A percentile compares a stretch with the other conserved stretches of the same genome.
Conservation (phyloP, 495 filamentous ascomycete species). For the Diplogelasinospora grovesii region DNA sequence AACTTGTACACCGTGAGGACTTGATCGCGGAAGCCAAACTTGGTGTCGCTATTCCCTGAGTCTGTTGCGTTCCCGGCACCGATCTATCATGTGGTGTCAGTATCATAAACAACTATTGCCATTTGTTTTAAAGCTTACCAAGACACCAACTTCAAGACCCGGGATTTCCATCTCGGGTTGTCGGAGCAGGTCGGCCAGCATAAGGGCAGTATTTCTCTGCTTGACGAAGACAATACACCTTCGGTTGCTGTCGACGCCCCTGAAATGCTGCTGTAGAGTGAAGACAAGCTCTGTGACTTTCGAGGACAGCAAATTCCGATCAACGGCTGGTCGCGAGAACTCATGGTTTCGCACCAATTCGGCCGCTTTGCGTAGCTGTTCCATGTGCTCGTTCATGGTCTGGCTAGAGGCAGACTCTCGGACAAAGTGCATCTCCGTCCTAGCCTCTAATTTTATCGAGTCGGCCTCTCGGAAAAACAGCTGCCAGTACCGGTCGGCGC, state of each 20-base stretch:
- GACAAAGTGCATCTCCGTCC: conserved; percentile 39
- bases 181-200: conserved; percentile 60
- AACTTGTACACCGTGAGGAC: conserved; percentile 71
- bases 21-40: conserved; percentile 65
- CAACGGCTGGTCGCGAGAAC: conserved; percentile 38
- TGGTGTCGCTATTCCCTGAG: conserved; percentile 26
- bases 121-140: conserved; percentile 51
- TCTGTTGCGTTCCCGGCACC: conserved; percentile 19
- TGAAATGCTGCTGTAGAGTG: conserved; percentile 54
- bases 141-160: conserved; percentile 55
- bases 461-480: conserved; percentile 63
- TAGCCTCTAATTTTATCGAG: conserved; percentile 53
- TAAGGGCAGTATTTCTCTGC: conserved; percentile 66
- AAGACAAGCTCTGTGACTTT: conserved; percentile 63
- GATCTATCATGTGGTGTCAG: conserved; percentile 13
- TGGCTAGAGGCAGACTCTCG: conserved; percentile 27
- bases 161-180: conserved; percentile 45
- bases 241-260: conserved; percentile 39
- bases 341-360: conserved; percentile 46
- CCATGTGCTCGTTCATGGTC: conserved; percentile 43
- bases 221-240: conserved; percentile 89
- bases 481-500: conserved; percentile 74
- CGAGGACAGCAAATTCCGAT: conserved; percentile 49
- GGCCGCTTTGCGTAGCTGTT: conserved; percentile 54
- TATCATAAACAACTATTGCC: not conserved